Conservation (phyloP, 1,284 basidiomycete species). For the Cutaneotrichosporon cavernicola region DNA sequence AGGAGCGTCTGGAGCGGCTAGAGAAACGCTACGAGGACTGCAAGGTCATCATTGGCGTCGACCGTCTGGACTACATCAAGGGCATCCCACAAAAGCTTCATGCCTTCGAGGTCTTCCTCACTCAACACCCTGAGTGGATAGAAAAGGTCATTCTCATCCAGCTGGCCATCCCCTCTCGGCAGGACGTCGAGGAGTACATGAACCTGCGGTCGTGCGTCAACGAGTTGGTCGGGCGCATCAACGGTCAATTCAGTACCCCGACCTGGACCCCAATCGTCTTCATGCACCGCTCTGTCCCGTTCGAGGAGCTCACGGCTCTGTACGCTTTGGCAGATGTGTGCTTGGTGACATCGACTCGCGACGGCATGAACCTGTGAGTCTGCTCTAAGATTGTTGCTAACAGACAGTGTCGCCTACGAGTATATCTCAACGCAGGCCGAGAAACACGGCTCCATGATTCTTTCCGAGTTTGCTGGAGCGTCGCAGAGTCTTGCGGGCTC, state of each 20-base stretch:
- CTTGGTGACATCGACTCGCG: conserved; percentile 88
- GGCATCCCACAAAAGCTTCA: conserved; percentile 98
- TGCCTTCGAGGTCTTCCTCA: conserved; percentile 91
- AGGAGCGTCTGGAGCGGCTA: conserved; percentile 73
- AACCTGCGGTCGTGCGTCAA: conserved; percentile 94
- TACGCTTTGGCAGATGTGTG: conserved; percentile 97
- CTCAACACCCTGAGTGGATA: conserved; percentile 98
- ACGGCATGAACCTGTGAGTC: conserved; percentile 86
- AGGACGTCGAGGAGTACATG: conserved; percentile 99
- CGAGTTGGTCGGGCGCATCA: conserved; percentile 96
- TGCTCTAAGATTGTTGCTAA: not conserved
- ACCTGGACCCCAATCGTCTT: conserved; percentile 99
- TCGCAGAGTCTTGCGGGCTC: conserved; percentile 93
- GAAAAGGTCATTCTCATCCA: conserved; percentile 98
- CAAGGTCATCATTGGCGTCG: conserved; percentile 97
- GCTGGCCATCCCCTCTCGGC: conserved; percentile 92
- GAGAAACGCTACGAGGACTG: conserved; percentile 89
- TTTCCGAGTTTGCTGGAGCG: conserved; percentile 97
- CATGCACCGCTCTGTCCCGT: conserved; percentile 90
- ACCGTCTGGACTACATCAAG: conserved; percentile 98
- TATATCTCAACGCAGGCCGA: conserved; percentile 95
- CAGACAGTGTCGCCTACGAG: conserved; percentile 88
- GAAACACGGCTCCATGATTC: conserved; percentile 91
- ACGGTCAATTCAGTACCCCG: conserved; percentile 96
- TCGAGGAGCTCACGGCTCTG: conserved; percentile 93